These are phyloP conservation scores for Leishmania lainsoni DNA, from an alignment of 208 protist genomes.

Conservation along the genomic window DNA sequence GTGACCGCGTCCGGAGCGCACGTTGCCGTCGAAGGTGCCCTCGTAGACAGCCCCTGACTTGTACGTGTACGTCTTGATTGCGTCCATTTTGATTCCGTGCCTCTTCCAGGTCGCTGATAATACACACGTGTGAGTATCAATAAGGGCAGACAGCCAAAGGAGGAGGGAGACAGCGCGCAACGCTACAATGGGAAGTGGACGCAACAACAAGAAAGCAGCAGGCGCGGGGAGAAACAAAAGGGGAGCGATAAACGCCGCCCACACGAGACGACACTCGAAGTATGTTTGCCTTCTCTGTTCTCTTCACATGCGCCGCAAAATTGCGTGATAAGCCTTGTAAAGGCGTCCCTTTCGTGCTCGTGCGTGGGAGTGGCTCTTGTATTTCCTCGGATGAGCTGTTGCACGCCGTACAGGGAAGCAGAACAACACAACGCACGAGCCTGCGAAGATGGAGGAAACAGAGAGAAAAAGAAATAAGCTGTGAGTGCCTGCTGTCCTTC, in stretches of 20 bases:
- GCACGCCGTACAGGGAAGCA: not conserved
- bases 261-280: not conserved
- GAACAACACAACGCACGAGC: not conserved
- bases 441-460: not conserved
- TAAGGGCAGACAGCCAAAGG: not conserved
- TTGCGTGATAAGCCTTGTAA: not conserved
- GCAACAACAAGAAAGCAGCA: not conserved
- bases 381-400: not conserved
- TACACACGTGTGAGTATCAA: not conserved
- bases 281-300: not conserved
- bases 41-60: conserved; percentile 89
- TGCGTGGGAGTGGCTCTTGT: not conserved
- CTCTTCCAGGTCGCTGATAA: not conserved
- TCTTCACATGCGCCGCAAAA: not conserved
- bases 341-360: not conserved
- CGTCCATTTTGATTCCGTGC: conserved; percentile 21
- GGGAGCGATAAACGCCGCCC: not conserved
- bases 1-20: conserved; percentile 78
- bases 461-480: not conserved
- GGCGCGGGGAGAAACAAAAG: not conserved
- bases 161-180: not conserved
- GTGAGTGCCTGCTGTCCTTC: not conserved
- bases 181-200: not conserved
- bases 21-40: conserved; percentile 76
- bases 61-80: conserved; percentile 83